Conservation (phyloP, 2,329 filamentous ascomycete genomes). For the Apiospora aurea region DNA sequence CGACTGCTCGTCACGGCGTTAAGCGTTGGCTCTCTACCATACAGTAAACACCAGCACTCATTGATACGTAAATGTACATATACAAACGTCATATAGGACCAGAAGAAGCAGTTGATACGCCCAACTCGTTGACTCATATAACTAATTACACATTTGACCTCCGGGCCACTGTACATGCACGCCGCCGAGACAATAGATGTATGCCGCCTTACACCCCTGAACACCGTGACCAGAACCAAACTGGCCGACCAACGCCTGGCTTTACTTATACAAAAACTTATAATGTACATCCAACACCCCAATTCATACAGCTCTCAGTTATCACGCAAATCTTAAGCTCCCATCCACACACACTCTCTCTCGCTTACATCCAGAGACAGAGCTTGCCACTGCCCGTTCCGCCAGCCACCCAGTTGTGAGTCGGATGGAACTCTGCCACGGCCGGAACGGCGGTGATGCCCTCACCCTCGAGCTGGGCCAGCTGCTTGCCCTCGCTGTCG, state of each 20-base stretch:
- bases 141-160: background rate
- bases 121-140: background rate
- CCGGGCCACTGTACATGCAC: background rate
- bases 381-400: slow-evolving; percentile 93
- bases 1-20: too few relatives aligned
- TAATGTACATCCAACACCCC: background rate
- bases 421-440: slow-evolving; percentile 89
- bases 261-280: background rate
- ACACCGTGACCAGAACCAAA: background rate
- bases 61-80: background rate
- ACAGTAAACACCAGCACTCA: too few relatives aligned
- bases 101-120: background rate
- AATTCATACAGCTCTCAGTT: background rate
- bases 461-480: slow-evolving; percentile 87
- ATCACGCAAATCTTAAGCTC: background rate
- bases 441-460: slow-evolving; percentile 94
- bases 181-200: background rate
- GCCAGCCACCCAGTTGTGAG: slow-evolving; percentile 87
- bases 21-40: too few relatives aligned
- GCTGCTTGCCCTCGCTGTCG: slow-evolving; percentile 79
- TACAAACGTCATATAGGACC: background rate
- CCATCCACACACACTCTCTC: background rate
- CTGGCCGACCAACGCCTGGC: background rate
- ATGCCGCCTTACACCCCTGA: background rate
- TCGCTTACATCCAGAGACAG: slow-evolving; percentile 80